Base-by-base conservation (phyloP, 2,329 filamentous ascomycete species). In the Tetracladium maxilliforme region DNA sequence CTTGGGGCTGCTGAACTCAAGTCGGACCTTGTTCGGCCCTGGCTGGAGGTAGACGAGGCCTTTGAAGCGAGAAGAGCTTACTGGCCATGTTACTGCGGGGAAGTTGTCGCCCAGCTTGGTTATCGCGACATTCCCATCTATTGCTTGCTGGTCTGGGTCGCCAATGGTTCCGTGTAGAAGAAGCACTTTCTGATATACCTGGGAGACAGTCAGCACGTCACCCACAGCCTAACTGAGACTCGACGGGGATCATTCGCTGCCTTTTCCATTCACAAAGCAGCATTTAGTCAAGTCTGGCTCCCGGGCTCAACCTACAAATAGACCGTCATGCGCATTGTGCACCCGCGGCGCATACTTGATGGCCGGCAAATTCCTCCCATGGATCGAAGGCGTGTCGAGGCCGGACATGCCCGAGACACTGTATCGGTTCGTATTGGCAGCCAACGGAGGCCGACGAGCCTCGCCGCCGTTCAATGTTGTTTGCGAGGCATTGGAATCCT, bases 171-270 rank as follows among this genome's bases (percentile, higher is more conserved):
- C 87, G 40, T 76, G 71, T 23, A 94, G 62, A 14, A 90, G 64
- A 12, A 94, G 61, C 7, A 92, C 68, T 47, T 93, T 94, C 57
- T 94, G 84, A 44, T 92, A 82, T 12, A 92, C 82, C 83, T 92
- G 37, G 26, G 19, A 17, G 20, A n/a, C 16, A 34, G 37, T 48
- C 28, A 46, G 45, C 23, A n/a, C n/a, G n/a, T n/a, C n/a, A n/a
- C n/a, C n/a, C n/a, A n/a, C n/a, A n/a, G n/a, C n/a, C n/a, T n/a
- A n/a, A n/a, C n/a, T n/a, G n/a, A n/a, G n/a, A n/a, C n/a, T n/a
- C n/a, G n/a, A n/a, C n/a, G n/a, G n/a, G n/a, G n/a, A n/a, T n/a
- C n/a, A n/a, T n/a, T n/a, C n/a, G n/a, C n/a, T n/a, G n/a, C n/a
- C n/a, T n/a, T n/a, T n/a, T n/a, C n/a, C n/a, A n/a, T n/a, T n/a